phyloP scores from a whole-genome alignment of 73 alveolate genomes.

The Paramecium sonneborni region DNA sequence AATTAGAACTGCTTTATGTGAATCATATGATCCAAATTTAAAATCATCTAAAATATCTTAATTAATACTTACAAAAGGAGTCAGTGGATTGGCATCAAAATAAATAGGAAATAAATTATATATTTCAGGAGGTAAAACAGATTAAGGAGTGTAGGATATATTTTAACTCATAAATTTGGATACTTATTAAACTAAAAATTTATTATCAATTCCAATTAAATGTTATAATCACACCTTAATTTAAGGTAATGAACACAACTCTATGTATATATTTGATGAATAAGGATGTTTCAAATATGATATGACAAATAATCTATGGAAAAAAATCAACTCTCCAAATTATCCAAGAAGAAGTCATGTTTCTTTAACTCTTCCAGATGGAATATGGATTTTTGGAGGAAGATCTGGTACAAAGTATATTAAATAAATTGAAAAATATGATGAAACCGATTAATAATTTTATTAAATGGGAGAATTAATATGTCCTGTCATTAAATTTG shows the following conservation, averaged over 20 bases:
- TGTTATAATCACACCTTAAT: background rate
- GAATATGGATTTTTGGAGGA: conserved; percentile 53
- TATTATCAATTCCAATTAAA: background rate
- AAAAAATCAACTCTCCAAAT: background rate
- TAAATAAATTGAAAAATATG: conserved; percentile 38
- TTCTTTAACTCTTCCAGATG: conserved; percentile 37
- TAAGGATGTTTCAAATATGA: conserved; percentile 39
- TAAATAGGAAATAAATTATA: conserved; percentile 28
- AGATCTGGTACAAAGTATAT: background rate
- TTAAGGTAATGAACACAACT: background rate
- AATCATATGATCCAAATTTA: background rate
- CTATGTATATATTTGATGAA: conserved; percentile 4
- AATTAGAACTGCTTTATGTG: conserved; percentile 53
- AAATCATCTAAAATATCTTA: conserved; percentile 28
- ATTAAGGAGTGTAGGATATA: background rate
- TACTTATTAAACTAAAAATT: background rate
- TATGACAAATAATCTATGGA: background rate
- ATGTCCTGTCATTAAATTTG: background rate
- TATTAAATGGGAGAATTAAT: conserved; percentile 22
- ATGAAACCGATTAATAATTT: conserved; percentile 32
- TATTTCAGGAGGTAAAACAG: conserved; percentile 56
- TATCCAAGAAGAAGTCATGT: conserved; percentile 17
- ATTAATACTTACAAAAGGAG: conserved; percentile 47
- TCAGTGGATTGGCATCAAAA: background rate
- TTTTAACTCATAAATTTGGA: conserved; percentile 32